Base-by-base conservation (phyloP, 1,139 yeast species). In the Pichia sp. region DNA sequence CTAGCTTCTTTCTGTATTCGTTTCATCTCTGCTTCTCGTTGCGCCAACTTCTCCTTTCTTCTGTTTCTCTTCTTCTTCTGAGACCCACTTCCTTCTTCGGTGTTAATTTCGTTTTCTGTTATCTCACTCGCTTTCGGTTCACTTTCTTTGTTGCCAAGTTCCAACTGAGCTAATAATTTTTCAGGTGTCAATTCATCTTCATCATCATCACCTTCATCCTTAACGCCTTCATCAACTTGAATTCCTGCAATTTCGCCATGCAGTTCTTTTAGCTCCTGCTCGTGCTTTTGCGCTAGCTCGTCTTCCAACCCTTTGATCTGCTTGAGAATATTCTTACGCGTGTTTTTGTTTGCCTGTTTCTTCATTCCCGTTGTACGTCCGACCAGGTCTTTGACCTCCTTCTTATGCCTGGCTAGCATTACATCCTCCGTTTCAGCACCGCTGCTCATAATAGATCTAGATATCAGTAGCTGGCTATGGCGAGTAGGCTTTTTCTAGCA, bases 311-410 rank as follows among this genome's bases (percentile, higher is more conserved):
- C 81, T 47, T 75, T 76, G 60, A 92, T 85, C 63, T 79, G 79
- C 54, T 75, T 75, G 60, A 74, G 62, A 4, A 84, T 80, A 50
- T 73, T 75, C 68, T 84, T 85, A 63, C 88, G 79, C 47, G 85
- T 88, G 55, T 90, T 84, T 68, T 89, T 89, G 19, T 89, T 82
- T 3, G 93, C 93, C 69, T 85, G 93, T 64, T 89, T 88, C 72
- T 86, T 88, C 76, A 90, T 71, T 1, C 87, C 85, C 0, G 96
- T 88, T 31, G 83, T 75, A 41, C 80, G 78, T 11, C 87, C 84
- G 23, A 80, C 75, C 58, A 89, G 73, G 56, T 88, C 92, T 61
- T 82, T 78, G 57, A 71, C 71, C 68, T 90, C 95, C 64, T 82
- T 84, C 62, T 81, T 77, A 64, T 90, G 97, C 56, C 85, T 77